Percentiles rank a stretch among this genome's conserved stretches.
Evolutionary conservation across 495 filamentous ascomycete species (phyloP).

Genomic region (Annulohypoxylon stygium): DNA sequence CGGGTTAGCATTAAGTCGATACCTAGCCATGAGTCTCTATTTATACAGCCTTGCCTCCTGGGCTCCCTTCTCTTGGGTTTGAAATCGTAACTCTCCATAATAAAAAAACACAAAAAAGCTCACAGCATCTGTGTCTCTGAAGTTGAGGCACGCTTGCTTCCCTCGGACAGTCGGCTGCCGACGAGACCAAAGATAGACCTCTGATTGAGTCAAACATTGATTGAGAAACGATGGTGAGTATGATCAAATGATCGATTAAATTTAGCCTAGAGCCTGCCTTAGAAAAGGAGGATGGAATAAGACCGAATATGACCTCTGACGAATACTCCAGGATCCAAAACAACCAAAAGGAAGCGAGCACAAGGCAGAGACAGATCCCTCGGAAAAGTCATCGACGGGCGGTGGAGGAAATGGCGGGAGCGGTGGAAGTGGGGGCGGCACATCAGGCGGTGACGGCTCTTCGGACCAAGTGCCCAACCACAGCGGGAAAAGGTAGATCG

Average conservation of each 20-base stretch:
- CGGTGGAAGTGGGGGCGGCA: neutral
- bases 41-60: conserved; percentile 6
- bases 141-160: neutral
- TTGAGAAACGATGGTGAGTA: neutral
- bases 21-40: neutral
- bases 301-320: neutral
- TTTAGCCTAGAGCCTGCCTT: neutral
- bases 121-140: neutral
- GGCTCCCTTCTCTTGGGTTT: neutral
- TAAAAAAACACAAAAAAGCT: neutral
- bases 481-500: neutral
- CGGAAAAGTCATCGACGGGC: neutral
- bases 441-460: neutral
- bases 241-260: neutral
- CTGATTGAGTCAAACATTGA: neutral
- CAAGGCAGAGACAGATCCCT: neutral
- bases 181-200: neutral
- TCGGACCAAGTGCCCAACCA: neutral
- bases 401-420: neutral
- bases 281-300: neutral
- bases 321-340: neutral
- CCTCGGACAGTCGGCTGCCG: neutral
- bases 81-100: neutral
- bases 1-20: neutral
- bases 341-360: neutral